Base-by-base conservation (phyloP, 202 grass and related monocot species). In the Cymbopogon flexuosus region DNA sequence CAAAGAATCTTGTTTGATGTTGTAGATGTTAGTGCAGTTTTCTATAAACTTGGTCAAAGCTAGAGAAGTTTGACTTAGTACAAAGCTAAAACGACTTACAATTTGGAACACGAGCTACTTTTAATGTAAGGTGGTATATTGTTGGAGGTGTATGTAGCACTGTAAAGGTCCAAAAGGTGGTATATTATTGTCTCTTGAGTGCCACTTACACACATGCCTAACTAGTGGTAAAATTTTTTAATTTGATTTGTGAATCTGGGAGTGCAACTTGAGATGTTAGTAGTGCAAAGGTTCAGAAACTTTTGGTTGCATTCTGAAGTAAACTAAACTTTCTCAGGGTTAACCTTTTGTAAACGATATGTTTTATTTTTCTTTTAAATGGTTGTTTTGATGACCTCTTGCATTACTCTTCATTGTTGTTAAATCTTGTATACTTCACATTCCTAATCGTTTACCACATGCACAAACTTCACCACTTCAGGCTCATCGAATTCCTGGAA, bases 401-500 rank as follows among this genome's bases (percentile, higher is more conserved):
- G 36, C 23, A 40, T 42, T 23, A 22, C 31, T 37, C 5, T 72
- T 73, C 23, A 65, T 88, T 59, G 24, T 45, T 78, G 19, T 77
- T 83, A 74, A 68, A 47, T 58, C n/a, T 4, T 58, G 24, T 31
- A 10, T 72, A n/a, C 23, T 47, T 47, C 23, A 56, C 13, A 56
- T 51, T 11, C 46, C 68, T 49, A 72, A 72, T 72, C 10, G n/a
- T 27, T 57, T 82, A 11, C 27, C 27, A 49, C 23, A 61, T 62
- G 9, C 49, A 22, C 15, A 67, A 13, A 41, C 43, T 80, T 40
- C 37, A 40, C 37, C 37, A 40, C 37, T 40, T 65, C 72, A 92
- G 89, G 51, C 65, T 71, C 73, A 84, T 10, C 52, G 84, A 13
- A 78, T 94, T 65, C 75, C 91, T 54, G 94, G 89, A 85, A 83